Conservation (phyloP, 1,139 yeast genomes). For the Blastobotrys aristatus region DNA sequence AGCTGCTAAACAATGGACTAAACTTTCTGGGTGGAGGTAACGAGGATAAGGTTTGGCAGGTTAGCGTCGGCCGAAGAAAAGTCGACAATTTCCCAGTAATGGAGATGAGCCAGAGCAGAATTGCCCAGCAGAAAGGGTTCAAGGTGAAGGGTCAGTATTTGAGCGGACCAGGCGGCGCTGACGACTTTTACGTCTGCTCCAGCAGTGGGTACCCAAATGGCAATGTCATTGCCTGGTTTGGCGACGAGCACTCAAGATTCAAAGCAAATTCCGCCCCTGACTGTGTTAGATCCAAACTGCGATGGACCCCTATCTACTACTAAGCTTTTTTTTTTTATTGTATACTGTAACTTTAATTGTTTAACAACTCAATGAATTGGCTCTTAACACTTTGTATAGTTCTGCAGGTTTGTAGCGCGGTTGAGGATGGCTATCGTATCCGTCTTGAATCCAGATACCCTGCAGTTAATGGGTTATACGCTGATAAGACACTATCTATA, state of each 20-base stretch:
- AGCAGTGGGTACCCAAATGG: not conserved
- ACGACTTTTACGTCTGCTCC: not conserved
- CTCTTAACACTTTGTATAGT: not conserved
- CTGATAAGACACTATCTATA: not conserved
- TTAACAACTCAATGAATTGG: not conserved
- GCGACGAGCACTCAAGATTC: not conserved
- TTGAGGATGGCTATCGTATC: too few species aligned
- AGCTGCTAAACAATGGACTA: not conserved
- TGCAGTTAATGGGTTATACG: not conserved
- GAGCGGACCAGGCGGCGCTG: not conserved
- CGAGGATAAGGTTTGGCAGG: not conserved
- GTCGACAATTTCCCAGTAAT: not conserved
- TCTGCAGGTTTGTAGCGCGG: too few species aligned
- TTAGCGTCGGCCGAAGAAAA: slow-evolving; percentile 1
- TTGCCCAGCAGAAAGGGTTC: slow-evolving; percentile 2
- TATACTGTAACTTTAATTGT: too few species aligned
- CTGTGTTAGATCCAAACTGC: not conserved
- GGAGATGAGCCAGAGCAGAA: not conserved
- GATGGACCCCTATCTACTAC: not conserved
- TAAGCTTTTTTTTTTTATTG: not conserved
- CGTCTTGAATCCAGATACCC: not conserved
- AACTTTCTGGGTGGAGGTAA: not conserved
- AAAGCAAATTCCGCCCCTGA: not conserved
- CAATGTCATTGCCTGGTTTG: not conserved
- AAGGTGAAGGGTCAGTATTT: not conserved